Evolutionary conservation across 2,329 filamentous ascomycete genomes (phyloP).

Genomic region (Trichoderma harzianum): DNA sequence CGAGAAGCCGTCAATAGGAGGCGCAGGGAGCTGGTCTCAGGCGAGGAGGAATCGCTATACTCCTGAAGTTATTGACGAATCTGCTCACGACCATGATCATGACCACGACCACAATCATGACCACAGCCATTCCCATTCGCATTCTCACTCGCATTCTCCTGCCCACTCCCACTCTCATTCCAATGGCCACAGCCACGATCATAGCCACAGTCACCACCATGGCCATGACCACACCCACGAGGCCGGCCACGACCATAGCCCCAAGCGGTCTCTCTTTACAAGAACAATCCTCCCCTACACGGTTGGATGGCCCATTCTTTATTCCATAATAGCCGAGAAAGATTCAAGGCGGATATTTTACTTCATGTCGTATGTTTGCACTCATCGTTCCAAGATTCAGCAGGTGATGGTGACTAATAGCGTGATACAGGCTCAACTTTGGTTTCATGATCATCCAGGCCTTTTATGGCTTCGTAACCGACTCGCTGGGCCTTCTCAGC

Average conservation of each 20-base stretch:
- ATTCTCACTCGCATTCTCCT: slow-evolving; percentile 10
- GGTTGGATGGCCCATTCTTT: slow-evolving; percentile 70
- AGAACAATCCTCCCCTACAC: slow-evolving; percentile 67
- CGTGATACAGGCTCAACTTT: slow-evolving; percentile 71
- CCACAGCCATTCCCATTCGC: slow-evolving; percentile 22
- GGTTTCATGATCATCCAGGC: slow-evolving; percentile 92
- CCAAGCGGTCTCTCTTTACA: slow-evolving; percentile 65
- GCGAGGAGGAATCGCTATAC: slow-evolving; percentile 41
- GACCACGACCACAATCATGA: slow-evolving; percentile 26
- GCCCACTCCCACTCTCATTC: slow-evolving; percentile 23
- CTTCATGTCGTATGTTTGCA: slow-evolving; percentile 73
- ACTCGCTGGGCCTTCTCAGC: slow-evolving; percentile 89
- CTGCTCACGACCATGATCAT: slow-evolving; percentile 24
- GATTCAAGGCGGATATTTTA: slow-evolving; percentile 96
- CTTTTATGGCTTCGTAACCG: slow-evolving; percentile 89
- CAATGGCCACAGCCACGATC: slow-evolving; percentile 18
- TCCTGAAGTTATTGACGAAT: slow-evolving; percentile 28
- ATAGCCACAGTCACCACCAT: slow-evolving; percentile 27
- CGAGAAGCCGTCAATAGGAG: slow-evolving; percentile 33
- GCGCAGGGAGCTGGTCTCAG: slow-evolving; percentile 40
- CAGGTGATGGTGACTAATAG: not conserved
- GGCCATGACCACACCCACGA: slow-evolving; percentile 28
- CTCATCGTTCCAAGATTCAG: not conserved
- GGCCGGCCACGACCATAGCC: slow-evolving; percentile 38
- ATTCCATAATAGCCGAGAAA: slow-evolving; percentile 83